Evolutionary conservation across 768 basidiomycete species (phyloP).

Genomic region (Lactifluus subvellereus): DNA sequence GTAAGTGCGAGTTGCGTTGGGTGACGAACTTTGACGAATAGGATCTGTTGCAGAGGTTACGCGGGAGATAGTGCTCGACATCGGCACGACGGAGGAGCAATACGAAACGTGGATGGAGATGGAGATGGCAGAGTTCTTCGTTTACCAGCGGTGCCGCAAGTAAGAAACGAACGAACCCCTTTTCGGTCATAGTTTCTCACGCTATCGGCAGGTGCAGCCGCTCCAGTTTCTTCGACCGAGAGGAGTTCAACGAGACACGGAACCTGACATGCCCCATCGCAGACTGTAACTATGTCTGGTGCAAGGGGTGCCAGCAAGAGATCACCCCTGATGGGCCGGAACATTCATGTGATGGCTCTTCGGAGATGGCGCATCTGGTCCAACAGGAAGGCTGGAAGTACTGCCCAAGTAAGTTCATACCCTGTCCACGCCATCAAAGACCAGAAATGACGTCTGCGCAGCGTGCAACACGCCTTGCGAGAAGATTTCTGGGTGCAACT

Average conservation of each 20-base stretch:
- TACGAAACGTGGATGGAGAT: conserved; percentile 42
- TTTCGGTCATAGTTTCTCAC: neutral
- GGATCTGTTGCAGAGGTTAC: conserved; percentile 4
- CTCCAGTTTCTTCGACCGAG: conserved; percentile 27
- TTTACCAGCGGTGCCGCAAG: conserved; percentile 46
- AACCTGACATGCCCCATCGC: conserved; percentile 29
- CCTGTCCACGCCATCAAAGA: neutral
- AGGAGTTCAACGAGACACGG: conserved; percentile 25
- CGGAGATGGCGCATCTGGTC: conserved; percentile 31
- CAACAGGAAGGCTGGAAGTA: conserved; percentile 31
- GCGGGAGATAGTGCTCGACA: conserved; percentile 34
- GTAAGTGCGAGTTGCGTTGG: conserved; percentile 26
- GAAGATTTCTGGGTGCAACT: conserved; percentile 51
- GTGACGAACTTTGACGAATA: neutral
- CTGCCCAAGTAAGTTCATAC: conserved; percentile 29
- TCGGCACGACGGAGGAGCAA: conserved; percentile 41
- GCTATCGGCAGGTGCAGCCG: conserved; percentile 15
- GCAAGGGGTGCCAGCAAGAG: conserved; percentile 30
- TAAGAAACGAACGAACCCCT: conserved; percentile 27
- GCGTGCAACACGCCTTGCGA: conserved; percentile 46
- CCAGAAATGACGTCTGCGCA: conserved; percentile 19
- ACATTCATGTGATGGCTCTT: conserved; percentile 32
- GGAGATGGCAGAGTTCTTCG: conserved; percentile 42
- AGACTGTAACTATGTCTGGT: conserved; percentile 31
- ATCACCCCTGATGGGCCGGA: conserved; percentile 25